These are phyloP conservation scores for Shiraia sp. DNA, from an alignment of 2,329 filamentous ascomycete genomes.

Conservation along the genomic window DNA sequence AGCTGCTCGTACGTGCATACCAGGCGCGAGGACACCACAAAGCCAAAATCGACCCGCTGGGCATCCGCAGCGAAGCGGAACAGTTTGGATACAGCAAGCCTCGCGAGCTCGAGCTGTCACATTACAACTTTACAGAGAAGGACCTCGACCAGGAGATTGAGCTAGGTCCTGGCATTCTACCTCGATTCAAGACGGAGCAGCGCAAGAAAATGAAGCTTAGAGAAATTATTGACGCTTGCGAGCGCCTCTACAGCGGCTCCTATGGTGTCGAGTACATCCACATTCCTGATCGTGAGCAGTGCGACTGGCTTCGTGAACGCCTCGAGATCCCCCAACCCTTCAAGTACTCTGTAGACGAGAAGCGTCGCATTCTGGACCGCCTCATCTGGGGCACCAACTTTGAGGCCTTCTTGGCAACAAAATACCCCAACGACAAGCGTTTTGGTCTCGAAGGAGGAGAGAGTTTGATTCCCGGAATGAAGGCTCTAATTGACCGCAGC, in stretches of 20 bases:
- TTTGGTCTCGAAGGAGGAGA: slow-evolving; percentile 98
- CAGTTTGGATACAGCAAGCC: slow-evolving; percentile 86
- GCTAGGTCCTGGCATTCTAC: slow-evolving; percentile 91
- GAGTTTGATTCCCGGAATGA: slow-evolving; percentile 97
- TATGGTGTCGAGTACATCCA: slow-evolving; percentile 99
- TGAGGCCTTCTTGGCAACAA: slow-evolving; percentile 91
- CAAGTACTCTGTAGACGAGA: slow-evolving; percentile 98
- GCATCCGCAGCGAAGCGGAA: slow-evolving; percentile 83
- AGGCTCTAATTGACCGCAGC: slow-evolving; percentile 95
- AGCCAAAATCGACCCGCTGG: slow-evolving; percentile 93
- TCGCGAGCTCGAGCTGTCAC: slow-evolving; percentile 88
- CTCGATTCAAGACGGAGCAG: slow-evolving; percentile 84
- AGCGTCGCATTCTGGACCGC: slow-evolving; percentile 94
- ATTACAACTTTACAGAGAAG: slow-evolving; percentile 94
- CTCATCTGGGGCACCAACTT: slow-evolving; percentile 99
- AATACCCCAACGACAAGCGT: slow-evolving; percentile 99
- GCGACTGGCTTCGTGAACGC: slow-evolving; percentile 96
- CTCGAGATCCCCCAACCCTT: slow-evolving; percentile 93
- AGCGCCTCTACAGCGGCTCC: slow-evolving; percentile 95
- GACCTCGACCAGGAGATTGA: slow-evolving; percentile 91
- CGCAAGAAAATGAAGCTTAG: slow-evolving; percentile 95
- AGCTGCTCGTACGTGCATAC: slow-evolving; percentile 94
- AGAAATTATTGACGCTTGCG: slow-evolving; percentile 91
- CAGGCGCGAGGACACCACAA: slow-evolving; percentile 98
- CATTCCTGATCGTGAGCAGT: slow-evolving; percentile 95